Evolutionary conservation across 441 rosid genomes (phyloP).

Genomic region (Omphalea diandra): DNA sequence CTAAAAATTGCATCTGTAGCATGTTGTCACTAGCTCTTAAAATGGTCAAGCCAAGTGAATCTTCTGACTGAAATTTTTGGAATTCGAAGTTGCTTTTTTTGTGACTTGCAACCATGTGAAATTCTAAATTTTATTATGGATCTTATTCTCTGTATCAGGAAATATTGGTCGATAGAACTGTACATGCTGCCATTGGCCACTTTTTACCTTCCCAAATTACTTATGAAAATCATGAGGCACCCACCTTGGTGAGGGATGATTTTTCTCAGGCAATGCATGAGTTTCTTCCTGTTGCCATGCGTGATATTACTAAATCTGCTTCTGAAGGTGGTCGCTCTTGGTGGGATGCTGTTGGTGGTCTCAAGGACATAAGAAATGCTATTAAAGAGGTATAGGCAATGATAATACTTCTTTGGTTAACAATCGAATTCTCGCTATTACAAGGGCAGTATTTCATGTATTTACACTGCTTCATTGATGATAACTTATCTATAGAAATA

Average conservation of each 20-base stretch:
- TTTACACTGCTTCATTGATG: neutral
- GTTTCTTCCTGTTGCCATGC: slow-evolving; percentile 99
- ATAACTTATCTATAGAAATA: neutral
- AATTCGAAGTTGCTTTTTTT: slow-evolving; percentile 12
- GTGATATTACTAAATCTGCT: slow-evolving; percentile 85
- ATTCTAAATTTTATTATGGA: slow-evolving; percentile 6
- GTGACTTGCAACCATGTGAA: neutral
- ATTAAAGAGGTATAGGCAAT: slow-evolving; percentile 70
- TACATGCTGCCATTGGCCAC: slow-evolving; percentile 91
- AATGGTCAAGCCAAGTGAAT: neutral
- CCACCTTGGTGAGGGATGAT: slow-evolving; percentile 64
- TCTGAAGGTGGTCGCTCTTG: slow-evolving; percentile 80
- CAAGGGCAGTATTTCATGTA: neutral
- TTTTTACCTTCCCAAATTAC: slow-evolving; percentile 55
- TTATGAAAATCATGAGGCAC: slow-evolving; percentile 39
- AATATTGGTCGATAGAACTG: slow-evolving; percentile 96
- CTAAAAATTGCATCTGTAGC: neutral
- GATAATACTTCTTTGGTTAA: neutral
- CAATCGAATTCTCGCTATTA: slow-evolving; percentile 11
- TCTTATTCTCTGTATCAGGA: slow-evolving; percentile 55
- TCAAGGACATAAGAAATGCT: slow-evolving; percentile 63
- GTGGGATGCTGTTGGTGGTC: slow-evolving; percentile 99
- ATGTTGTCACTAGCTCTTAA: neutral
- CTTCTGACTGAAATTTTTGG: neutral
- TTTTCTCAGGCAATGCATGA: slow-evolving; percentile 86